Conservation (phyloP, 2,329 filamentous ascomycete genomes). For the Pseudocercospora macadamiae region DNA sequence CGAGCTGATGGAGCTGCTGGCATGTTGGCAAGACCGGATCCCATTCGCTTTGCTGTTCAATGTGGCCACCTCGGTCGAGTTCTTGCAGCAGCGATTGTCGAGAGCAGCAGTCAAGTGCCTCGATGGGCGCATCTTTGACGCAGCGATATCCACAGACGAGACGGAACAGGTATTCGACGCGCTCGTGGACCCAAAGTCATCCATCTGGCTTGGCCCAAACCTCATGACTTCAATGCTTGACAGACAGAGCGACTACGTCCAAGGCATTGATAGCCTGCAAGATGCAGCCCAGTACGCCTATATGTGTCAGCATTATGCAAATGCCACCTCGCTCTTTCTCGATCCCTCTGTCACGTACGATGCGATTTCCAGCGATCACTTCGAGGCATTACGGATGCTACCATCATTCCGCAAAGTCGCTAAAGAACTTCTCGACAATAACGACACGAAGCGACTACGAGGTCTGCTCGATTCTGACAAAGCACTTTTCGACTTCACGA, state of each 20-base stretch:
- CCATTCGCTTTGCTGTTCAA: conserved; percentile 78
- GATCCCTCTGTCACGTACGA: conserved; percentile 39
- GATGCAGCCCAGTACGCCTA: conserved; percentile 69
- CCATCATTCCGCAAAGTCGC: conserved; percentile 64
- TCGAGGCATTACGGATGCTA: conserved; percentile 69
- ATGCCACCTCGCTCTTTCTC: conserved; percentile 69
- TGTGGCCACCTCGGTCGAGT: conserved; percentile 78
- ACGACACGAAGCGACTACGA: conserved; percentile 43
- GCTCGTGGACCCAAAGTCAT: conserved; percentile 60
- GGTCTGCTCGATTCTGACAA: conserved; percentile 64
- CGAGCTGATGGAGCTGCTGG: conserved; percentile 70
- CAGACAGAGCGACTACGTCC: conserved; percentile 75
- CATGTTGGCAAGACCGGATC: conserved; percentile 73
- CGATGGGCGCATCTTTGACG: conserved; percentile 74
- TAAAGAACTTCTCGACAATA: conserved; percentile 33
- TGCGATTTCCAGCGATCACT: conserved; percentile 61
- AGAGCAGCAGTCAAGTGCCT: conserved; percentile 69
- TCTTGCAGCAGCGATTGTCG: conserved; percentile 73
- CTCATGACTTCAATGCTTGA: conserved; percentile 68
- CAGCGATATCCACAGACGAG: conserved; percentile 71
- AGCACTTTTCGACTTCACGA: conserved; percentile 54
- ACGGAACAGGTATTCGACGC: conserved; percentile 73
- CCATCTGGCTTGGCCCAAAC: conserved; percentile 65
- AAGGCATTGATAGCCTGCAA: conserved; percentile 73
- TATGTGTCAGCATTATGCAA: conserved; percentile 85